phyloP scores from a whole-genome alignment of 2,329 filamentous ascomycete species.

The Venturia asperata region DNA sequence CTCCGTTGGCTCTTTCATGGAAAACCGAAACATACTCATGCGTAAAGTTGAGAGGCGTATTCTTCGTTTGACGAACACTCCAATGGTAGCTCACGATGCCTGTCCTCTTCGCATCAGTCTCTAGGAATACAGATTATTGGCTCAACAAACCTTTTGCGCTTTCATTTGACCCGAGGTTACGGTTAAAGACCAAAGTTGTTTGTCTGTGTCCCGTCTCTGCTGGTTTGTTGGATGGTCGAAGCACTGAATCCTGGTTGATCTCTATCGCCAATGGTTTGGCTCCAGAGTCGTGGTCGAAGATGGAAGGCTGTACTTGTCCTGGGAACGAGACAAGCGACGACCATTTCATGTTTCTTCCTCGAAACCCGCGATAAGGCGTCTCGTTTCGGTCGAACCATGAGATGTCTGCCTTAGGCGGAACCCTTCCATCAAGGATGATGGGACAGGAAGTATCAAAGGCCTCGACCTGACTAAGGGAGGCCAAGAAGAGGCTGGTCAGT shows the following conservation, averaged over 20 bases:
- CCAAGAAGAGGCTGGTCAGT: neutral
- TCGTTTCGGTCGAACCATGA: neutral
- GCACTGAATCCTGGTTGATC: neutral
- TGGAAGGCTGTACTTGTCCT: neutral
- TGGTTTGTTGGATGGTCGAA: neutral
- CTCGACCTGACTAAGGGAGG: neutral
- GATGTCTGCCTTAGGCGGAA: neutral
- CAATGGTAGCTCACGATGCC: conserved; percentile 5
- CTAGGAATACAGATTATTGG: neutral
- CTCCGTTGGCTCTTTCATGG: neutral
- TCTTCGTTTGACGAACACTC: neutral
- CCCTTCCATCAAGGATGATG: conserved; percentile 1
- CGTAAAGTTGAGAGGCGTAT: neutral
- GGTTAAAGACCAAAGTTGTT: neutral
- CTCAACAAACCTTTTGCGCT: neutral
- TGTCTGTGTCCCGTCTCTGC: neutral
- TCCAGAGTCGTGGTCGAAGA: conserved; percentile 4
- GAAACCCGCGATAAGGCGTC: neutral
- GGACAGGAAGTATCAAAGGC: neutral
- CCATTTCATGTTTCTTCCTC: neutral
- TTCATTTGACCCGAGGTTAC: neutral
- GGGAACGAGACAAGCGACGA: neutral
- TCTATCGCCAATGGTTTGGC: conserved; percentile 4
- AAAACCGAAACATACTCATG: conserved; percentile 8
- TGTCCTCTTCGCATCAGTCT: neutral